phyloP scores from a whole-genome alignment of 345 rosid species.

The Hevea brasiliensis region DNA sequence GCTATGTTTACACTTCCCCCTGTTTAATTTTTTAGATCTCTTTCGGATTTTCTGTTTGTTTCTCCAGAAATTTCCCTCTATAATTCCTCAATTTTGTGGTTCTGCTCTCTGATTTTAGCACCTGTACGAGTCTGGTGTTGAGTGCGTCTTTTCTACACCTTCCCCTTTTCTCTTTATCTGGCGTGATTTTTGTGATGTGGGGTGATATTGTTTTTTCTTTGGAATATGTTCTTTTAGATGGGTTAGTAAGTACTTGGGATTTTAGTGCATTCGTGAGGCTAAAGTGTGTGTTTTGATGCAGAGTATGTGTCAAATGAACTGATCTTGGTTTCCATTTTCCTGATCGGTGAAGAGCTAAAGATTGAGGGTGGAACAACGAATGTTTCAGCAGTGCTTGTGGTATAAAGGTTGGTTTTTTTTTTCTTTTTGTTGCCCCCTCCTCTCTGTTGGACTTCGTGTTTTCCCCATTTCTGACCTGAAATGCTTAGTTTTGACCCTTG shows the following conservation, averaged over 20 bases:
- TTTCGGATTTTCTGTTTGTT: constrained; percentile 20
- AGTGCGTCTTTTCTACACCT: too few species aligned
- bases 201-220: not conserved
- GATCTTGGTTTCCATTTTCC: constrained; percentile 18
- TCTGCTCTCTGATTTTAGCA: too few species aligned
- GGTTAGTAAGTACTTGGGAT: not conserved
- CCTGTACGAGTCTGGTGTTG: too few species aligned
- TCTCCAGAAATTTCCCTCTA: constrained; percentile 6
- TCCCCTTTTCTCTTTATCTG: too few species aligned
- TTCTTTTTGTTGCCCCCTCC: not conserved
- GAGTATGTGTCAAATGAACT: constrained; percentile 11
- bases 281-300: constrained; percentile 13
- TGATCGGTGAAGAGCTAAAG: not conserved
- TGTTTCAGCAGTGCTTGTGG: constrained; percentile 12
- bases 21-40: constrained; percentile 4
- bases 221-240: not conserved
- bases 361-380: not conserved
- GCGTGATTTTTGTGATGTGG: not conserved
- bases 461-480: not conserved
- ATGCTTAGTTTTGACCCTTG: not conserved
- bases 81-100: too few species aligned
- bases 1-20: not conserved
- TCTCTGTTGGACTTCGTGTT: not conserved
- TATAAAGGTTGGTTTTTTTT: constrained; percentile 3
- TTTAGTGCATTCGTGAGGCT: not conserved